Evolutionary conservation across 108 stramenopile species (phyloP), one percentile per base, ranked within the genome.

Genomic region (Asterionellopsis glacialis): DNA sequence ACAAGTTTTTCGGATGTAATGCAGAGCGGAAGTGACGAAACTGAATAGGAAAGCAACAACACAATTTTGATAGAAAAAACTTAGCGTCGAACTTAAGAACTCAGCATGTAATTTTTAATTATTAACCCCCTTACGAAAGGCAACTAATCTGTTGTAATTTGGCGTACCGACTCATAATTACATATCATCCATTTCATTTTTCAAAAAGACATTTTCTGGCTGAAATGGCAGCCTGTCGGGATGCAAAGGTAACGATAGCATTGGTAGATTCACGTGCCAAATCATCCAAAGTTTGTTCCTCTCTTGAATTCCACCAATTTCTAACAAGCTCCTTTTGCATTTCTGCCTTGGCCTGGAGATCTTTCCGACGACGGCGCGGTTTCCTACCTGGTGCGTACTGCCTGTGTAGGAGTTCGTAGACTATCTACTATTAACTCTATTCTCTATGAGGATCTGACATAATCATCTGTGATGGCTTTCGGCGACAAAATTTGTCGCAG

Each of bases 231-330:
- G 93, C 93, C 61, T 94, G 93, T 27, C 93, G 70, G 23, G 83
- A 85, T 11, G 85, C 85, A 51, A 94, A 94, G 2, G 93, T 94
- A 0, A 94, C 88, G 28, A 94, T 87, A 10, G 87, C 87, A 73
- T 87, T 91, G 9, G 88, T 85, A 23, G 83, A 83, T 50, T 93
- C 80, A 60, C 79, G 67, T 0, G 80, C 80, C 49, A 93, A 40
- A 39, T 72, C 73, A 41, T 75, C 76, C 5, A 81, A 51, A 0
- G 70, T 57, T 3, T 72, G 59, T 16, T 67, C 43, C 5, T 23
- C 22, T 4, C 3, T 22, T 16, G 47, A 7, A 16, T 16, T 48
- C 27, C 28, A 19, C 56, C 40, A 13, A 7, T 4, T 19, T 41
- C 28, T 39, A 12, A 2, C 42, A 13, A 21, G 4, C 45, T 47